Base-by-base conservation (phyloP, 345 rosid species). In the Chamaenerion angustifolium region DNA sequence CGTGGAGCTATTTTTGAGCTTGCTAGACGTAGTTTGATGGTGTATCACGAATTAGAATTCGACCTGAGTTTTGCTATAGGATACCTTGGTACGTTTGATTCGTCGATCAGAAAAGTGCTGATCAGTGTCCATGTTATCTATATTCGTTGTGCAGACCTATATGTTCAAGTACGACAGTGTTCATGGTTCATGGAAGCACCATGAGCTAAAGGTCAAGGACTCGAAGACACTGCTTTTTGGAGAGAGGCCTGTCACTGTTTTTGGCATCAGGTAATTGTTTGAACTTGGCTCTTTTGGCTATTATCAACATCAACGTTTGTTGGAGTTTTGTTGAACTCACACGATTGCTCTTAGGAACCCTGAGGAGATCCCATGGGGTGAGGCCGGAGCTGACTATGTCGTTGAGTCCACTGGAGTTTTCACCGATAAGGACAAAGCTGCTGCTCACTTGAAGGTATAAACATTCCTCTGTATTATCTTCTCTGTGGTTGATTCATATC, bases 381-480 rank as follows among this genome's bases (percentile, higher is more conserved):
- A 72, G 64, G 46, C 77, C 16, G 87, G 83, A 8, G 83, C 87
- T 54, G 87, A 77, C 0, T 80, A 19, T 43, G 65, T 80, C 8
- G 87, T 80, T 1, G 87, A 80, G 55, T 80, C 87, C 55, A 80
- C 83, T 27, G 87, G 87, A 21, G 85, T 79, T 62, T 79, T 79
- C 63, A 79, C 82, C 14, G 85, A 76, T 54, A 73, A 79, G 73
- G 87, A 80, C 52, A 80, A 80, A 44, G 87, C 87, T 42, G 71
- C 87, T 59, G 77, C 83, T 41, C 87, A 80, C 71, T 63, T 80
- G 68, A 80, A 80, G 87, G 83, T 75, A 40, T 27, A 3, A 9
- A 1, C 10, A 27, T 31, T 10, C 54, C 54, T 14, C 11, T n/a
- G n/a, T n/a, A n/a, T n/a, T n/a, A n/a, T n/a, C n/a, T n/a, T n/a